Base-by-base conservation (phyloP, 345 rosid genomes). In the Lumnitzera racemosa region DNA sequence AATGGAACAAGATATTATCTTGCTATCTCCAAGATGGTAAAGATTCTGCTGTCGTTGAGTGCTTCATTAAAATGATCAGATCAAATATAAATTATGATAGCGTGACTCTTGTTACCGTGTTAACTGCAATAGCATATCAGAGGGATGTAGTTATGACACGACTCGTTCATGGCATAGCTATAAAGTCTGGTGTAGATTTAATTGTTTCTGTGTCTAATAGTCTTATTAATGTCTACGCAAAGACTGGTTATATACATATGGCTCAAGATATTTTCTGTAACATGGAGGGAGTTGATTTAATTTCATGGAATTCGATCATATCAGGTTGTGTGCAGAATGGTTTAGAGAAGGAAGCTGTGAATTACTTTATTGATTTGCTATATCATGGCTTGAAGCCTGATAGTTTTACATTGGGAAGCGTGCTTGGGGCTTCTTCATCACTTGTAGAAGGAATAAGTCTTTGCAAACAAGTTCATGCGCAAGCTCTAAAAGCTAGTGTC, bases 301-400 rank as follows among this genome's bases (percentile, higher is more conserved):
- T 84, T 55, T 75, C 90, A 24, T 84, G 90, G 87, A 84, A 81
- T 63, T 84, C 90, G 5, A 64, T 84, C 68, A 77, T 84, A 49
- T 75, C 79, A 4, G 65, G 84, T 36, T 64, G 55, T 58, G 53
- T 70, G 29, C 83, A 70, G 64, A 72, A 62, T 68, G 72, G 80
- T 59, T 56, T 77, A 57, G 80, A 70, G 25, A 48, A 59, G 36
- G 81, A 81, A 63, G 71, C 90, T 6, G 67, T 79, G 67, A 52
- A 51, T 64, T 47, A 73, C 24, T 79, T 84, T 66, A 61, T 67
- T 61, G 67, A 72, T 69, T 63, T 84, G 6, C 66, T 84, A 57
- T 67, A 61, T 49, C 16, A 24, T 14, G 77, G 83, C 61, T 51
- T 71, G 43, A 68, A 54, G 53, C 81, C 84, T 46, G 87, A 84